A percentile compares a stretch with the other conserved stretches of the same genome.
Conservation (phyloP, 805 yeast species). For the Myxozyma vanderwaltii region DNA sequence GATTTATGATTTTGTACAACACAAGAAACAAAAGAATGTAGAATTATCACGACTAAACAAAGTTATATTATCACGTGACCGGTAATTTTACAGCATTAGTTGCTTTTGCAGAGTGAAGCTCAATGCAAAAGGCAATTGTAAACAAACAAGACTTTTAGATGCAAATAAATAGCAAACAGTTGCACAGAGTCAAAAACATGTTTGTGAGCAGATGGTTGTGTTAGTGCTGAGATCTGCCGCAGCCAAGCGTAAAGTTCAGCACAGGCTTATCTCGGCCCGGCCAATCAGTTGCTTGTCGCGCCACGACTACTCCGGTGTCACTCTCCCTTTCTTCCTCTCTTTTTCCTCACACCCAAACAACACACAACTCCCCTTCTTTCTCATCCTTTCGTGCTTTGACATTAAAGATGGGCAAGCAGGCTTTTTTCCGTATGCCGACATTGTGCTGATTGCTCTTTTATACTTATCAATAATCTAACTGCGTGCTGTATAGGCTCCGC, state of each 20-base stretch:
- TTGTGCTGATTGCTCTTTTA: background rate
- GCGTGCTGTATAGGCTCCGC: constrained; percentile 63
- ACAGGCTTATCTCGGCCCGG: constrained; percentile 13
- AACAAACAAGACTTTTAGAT: background rate
- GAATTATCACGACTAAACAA: too few species aligned
- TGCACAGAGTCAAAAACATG: background rate
- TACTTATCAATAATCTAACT: background rate
- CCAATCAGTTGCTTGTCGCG: constrained; percentile 15
- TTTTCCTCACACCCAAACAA: constrained; percentile 6
- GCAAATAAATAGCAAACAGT: background rate
- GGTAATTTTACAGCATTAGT: too few species aligned
- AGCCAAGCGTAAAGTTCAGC: background rate
- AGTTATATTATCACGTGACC: too few species aligned
- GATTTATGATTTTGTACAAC: too few species aligned
- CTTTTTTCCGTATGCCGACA: constrained; percentile 37
- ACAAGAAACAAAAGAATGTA: too few species aligned
- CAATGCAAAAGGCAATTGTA: too few species aligned
- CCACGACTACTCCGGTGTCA: constrained; percentile 2
- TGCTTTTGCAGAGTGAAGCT: too few species aligned
- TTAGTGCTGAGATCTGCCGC: constrained; percentile 1
- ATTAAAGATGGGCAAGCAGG: constrained; percentile 33
- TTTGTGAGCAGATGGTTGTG: background rate
- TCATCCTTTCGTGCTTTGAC: background rate
- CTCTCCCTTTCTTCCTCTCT: background rate
- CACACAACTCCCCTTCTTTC: constrained; percentile 1